Percentiles rank a stretch among this genome's conserved stretches.
Evolutionary conservation across 148 eudicot species (phyloP).

Genomic region (Rhododendron williamsianum): DNA sequence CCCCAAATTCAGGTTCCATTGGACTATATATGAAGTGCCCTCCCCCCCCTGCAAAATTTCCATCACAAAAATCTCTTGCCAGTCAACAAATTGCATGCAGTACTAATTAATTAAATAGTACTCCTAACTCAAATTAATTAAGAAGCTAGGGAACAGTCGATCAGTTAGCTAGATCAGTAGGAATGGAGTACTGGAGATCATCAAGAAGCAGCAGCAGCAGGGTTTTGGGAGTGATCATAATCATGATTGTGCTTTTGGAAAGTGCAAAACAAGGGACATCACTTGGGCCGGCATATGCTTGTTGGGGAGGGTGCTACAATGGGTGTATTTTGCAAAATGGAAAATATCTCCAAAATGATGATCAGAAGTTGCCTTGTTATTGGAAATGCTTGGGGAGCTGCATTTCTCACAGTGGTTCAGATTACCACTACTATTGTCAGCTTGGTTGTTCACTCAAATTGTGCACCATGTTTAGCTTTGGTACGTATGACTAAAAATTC

Average conservation of each 20-base stretch:
- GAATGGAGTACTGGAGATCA: not conserved
- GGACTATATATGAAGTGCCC: too few relatives aligned
- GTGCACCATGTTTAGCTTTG: slow-evolving; percentile 6
- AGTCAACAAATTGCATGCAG: too few relatives aligned
- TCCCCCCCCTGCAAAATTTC: too few relatives aligned
- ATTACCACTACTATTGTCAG: slow-evolving; percentile 18
- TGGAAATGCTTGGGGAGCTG: slow-evolving; percentile 17
- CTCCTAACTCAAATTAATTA: too few relatives aligned
- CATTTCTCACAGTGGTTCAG: not conserved
- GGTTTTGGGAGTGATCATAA: not conserved
- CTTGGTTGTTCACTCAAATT: slow-evolving; percentile 21
- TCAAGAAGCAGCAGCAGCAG: not conserved
- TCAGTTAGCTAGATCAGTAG: too few relatives aligned
- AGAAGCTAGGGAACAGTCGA: too few relatives aligned
- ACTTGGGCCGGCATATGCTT: slow-evolving; percentile 7
- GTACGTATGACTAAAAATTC: not conserved
- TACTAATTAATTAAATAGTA: too few relatives aligned
- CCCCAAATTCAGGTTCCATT: too few relatives aligned
- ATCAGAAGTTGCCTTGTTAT: slow-evolving; percentile 16
- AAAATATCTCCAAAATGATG: not conserved
- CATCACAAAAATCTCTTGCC: too few relatives aligned
- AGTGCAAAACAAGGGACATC: not conserved
- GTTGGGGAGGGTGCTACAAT: slow-evolving; percentile 34
- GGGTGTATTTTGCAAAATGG: slow-evolving; percentile 14
- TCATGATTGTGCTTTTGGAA: not conserved